A percentile compares a stretch with the other conserved stretches of the same genome.
These are phyloP conservation scores for Ulota crispa DNA, from an alignment of 225 moss, liverwort and hornwort genomes.

Conservation along the genomic window DNA sequence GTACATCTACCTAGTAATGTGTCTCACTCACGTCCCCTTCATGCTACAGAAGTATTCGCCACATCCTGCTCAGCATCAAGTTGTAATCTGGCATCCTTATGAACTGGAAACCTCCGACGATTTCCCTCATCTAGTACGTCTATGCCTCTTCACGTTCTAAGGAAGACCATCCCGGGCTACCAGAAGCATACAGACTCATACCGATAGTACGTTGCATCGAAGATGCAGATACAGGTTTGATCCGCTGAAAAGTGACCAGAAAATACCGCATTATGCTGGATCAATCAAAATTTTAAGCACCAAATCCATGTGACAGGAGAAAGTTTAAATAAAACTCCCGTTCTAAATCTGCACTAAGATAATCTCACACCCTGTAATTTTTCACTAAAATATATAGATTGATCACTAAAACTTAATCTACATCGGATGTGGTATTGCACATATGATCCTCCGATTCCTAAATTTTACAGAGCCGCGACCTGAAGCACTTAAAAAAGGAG, in stretches of 20 bases:
- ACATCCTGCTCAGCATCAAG: background rate
- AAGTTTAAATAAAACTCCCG: constrained; percentile 20
- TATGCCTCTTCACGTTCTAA: background rate
- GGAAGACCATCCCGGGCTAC: background rate
- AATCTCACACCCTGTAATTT: constrained; percentile 10
- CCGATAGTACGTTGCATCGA: background rate
- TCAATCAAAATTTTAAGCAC: constrained; percentile 18
- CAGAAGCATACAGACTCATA: background rate
- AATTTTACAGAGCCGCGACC: constrained; percentile 25
- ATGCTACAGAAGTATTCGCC: too few species aligned
- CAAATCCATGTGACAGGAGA: constrained; percentile 25
- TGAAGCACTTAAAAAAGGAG: constrained; percentile 23
- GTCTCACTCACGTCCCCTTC: too few species aligned
- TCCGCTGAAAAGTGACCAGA: background rate
- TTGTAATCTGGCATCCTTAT: background rate
- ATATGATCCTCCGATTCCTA: constrained; percentile 16
- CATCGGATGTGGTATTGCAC: constrained; percentile 23
- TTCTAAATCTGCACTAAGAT: constrained; percentile 27
- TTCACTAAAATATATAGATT: constrained; percentile 26
- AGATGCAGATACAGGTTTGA: background rate
- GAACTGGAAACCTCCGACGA: background rate
- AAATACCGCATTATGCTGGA: background rate
- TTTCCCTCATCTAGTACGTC: background rate
- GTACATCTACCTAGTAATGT: too few species aligned
- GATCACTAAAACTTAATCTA: constrained; percentile 24